These are phyloP conservation scores for Annulohypoxylon moriforme DNA, from an alignment of 495 filamentous ascomycete species.

Conservation along the genomic window DNA sequence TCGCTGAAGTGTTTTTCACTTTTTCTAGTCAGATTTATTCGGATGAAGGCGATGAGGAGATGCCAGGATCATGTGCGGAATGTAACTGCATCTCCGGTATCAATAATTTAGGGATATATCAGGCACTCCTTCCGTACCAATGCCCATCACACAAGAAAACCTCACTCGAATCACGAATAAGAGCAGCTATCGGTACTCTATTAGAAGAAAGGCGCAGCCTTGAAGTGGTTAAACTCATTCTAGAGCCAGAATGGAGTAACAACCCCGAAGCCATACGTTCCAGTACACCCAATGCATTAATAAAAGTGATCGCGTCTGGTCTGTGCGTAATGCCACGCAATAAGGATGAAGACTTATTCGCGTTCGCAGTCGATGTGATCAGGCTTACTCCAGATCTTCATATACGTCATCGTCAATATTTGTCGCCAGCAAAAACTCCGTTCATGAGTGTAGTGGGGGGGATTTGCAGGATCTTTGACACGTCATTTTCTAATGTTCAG, in stretches of 20 bases:
- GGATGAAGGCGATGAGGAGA: neutral
- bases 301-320: neutral
- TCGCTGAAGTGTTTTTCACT: neutral
- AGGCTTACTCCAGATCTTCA: constrained; percentile 8
- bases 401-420: neutral
- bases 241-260: constrained; percentile 26
- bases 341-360: neutral
- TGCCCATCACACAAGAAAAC: constrained; percentile 12
- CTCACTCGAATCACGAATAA: constrained; percentile 6
- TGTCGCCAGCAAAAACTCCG: no score
- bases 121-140: constrained; percentile 18
- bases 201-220: no score
- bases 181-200: neutral
- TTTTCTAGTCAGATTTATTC: neutral
- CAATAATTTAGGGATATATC: neutral
- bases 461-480: no score
- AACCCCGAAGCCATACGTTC: neutral
- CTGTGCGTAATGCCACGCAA: no score
- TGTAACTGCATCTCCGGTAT: neutral
- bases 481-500: neutral
- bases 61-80: neutral
- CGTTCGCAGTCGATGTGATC: neutral
- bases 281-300: neutral
- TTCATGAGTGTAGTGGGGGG: no score
- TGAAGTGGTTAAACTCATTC: constrained; percentile 6